Evolutionary conservation across 768 basidiomycete species (phyloP), one percentile per base, ranked within the genome.

Genomic region (Macrolepiota albuminosa): DNA sequence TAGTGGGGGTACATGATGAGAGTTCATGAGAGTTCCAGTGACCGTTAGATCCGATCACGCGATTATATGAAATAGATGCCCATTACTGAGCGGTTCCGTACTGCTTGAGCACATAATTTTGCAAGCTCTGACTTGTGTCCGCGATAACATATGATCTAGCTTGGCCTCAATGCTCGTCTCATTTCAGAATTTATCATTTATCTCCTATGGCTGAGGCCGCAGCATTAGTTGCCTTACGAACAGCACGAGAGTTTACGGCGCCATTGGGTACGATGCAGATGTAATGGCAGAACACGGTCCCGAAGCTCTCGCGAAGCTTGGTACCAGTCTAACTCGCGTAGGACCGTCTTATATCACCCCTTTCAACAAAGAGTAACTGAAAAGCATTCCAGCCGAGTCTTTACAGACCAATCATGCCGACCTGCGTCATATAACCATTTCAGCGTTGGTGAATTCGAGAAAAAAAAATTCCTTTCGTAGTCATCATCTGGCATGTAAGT

Each of bases 401-500:
- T 45, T 73, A 24, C 49, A 66, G n/a, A 61, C 62, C 2, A 55
- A 71, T 33, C 56, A 66, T n/a, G 61, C 58, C 2, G 72, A 75
- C 60, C 65, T 68, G 6, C 66, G 59, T 9, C 64, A 73, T 45
- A 21, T n/a, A 73, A 74, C 51, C 48, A 68, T 42, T 65, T 72
- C n/a, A 80, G 81, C 7, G 58, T 79, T 7, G 80, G 80, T 11
- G 76, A n/a, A 71, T 68, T 48, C 52, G 60, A 2, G 36, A 60
- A 2, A 34, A 59, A n/a, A 70, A 68, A 1, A 71, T 77, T n/a
- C 75, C 69, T 62, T 85, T 80, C 65, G 73, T 81, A 18, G 77
- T 82, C 9, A 70, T 84, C n/a, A 71, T 84, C 2, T 84, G 83
- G 82, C 80, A 81, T 31, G 75, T 76, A 11, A 84, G 81, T 6